Base-by-base conservation (phyloP, 768 basidiomycete species). In the Panaeolus papilionaceus region DNA sequence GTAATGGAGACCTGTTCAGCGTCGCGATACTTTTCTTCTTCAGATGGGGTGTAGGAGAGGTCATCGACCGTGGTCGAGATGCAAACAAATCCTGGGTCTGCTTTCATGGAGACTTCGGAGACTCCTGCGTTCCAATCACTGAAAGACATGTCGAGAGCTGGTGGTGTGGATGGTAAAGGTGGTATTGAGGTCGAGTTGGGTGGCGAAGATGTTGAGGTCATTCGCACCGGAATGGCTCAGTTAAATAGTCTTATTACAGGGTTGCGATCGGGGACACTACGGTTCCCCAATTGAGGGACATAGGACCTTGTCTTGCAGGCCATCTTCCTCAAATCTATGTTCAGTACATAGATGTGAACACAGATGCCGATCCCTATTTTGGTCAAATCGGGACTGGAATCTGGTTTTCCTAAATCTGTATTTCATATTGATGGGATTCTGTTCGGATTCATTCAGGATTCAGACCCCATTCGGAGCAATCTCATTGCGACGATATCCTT, bases 1-100 rank as follows among this genome's bases (percentile, higher is more conserved):
- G 83, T 86, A 64, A 89, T 85, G 68, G 89, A 85, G 64, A 86
- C 83, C 72, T 88, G 84, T 69, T 87, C 85, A 67, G 87, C 88
- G 65, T 89, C 87, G 64, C 81, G 78, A 12, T 79, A 71, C 61
- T 74, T 77, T 64, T 83, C 79, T 54, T 80, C 76, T n/a, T 76
- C 75, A 2, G 81, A 79, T 12, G 80, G 79, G 4, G 80, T 76
- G 65, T 81, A 81, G 4, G 81, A 83, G 9, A 84, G 71, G 64
- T 79, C 81, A 47, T 82, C 80, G 39, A 84, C 78, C 2, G 83
- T 81, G 4, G 78, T 81, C 0, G 79, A 79, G 74, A 78, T 78
- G 49, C 72, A 70, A 28, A 80, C 67, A 49, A 78, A 80, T 37
- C 71, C 72, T 44, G 70, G 66, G 63, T 73, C 71, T 40, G 75